phyloP scores from a whole-genome alignment of 2,329 filamentous ascomycete genomes.

The Ceratocystis smalleyi region DNA sequence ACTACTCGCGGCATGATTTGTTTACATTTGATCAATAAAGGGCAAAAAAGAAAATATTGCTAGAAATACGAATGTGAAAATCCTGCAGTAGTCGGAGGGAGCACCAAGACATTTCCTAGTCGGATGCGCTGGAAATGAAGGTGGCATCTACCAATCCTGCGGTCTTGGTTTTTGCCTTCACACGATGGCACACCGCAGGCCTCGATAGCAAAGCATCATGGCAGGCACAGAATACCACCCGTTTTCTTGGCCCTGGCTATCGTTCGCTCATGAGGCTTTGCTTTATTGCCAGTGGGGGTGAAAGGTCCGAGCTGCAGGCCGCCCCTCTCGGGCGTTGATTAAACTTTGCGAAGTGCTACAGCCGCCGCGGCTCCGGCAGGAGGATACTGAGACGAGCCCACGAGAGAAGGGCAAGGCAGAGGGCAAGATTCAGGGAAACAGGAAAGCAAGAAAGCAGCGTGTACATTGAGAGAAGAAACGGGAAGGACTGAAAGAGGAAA shows the following conservation, averaged over 20 bases:
- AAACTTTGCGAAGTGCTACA: not conserved
- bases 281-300: not conserved
- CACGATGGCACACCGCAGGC: not conserved
- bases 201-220: not conserved
- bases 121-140: not conserved
- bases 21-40: not conserved
- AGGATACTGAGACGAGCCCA: not conserved
- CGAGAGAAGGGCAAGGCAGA: not conserved
- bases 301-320: not conserved
- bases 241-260: not conserved
- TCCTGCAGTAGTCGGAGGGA: not conserved
- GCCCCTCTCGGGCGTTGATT: not conserved
- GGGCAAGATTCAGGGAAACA: not conserved
- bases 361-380: not conserved
- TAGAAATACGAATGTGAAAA: not conserved
- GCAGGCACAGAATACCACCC: not conserved
- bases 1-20: not conserved
- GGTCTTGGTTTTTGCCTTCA: not conserved
- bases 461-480: not conserved
- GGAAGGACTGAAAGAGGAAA: not conserved
- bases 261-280: not conserved
- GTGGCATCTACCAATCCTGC: not conserved
- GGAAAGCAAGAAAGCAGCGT: not conserved
- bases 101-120: not conserved
- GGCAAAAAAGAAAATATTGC: not conserved